Base-by-base conservation (phyloP, 1,284 basidiomycete genomes). In the Ganoderma sinense region DNA sequence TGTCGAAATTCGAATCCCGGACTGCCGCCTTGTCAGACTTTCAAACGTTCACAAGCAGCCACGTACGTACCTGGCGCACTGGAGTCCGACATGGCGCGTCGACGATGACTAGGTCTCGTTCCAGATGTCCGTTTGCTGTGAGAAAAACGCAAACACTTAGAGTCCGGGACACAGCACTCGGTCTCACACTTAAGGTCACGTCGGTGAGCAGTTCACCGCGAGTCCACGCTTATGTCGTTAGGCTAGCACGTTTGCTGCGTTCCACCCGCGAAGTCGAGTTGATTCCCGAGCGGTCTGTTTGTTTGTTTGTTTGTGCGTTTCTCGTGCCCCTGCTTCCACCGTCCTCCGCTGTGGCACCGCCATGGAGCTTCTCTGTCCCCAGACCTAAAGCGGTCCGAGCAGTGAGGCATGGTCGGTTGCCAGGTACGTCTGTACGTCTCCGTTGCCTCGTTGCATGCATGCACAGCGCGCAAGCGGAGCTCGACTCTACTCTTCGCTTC, bases 281-380 rank as follows among this genome's bases (percentile, higher is more conserved):
- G 53, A 56, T 56, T 56, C 53, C 29, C 53, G 53, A 56, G 29
- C 29, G 53, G 53, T 39, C 31, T 59, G 31, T 39, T 39, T 59
- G 56, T 59, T 39, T 59, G 56, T 59, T 16, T 33, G 10, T 36
- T 33, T 39, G 55, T 33, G 33, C 31, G 20, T 59, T 59, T 59
- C 56, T n/a, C 36, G 20, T 13, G n/a, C 56, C 18, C 39, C 56
- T 23, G 55, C 31, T 59, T 33, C 56, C 1, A 40, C 59, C 23
- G 59, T 26, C 36, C 59, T 41, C 39, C 59, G 59, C 59, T 39
- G 39, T 31, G 41, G 64, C 64, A 41, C 55, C 14, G 53, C 55
- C 39, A 16, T 64, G 13, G 31, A 40, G 36, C 45, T 39, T 51
- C 62, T 64, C 62, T 26, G 62, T 64, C 33, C 36, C 48, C 16